Percentiles rank a stretch among this genome's conserved stretches.
Evolutionary conservation across 176 grass and related monocot species (phyloP).

Genomic region (Juncus inflexus): DNA sequence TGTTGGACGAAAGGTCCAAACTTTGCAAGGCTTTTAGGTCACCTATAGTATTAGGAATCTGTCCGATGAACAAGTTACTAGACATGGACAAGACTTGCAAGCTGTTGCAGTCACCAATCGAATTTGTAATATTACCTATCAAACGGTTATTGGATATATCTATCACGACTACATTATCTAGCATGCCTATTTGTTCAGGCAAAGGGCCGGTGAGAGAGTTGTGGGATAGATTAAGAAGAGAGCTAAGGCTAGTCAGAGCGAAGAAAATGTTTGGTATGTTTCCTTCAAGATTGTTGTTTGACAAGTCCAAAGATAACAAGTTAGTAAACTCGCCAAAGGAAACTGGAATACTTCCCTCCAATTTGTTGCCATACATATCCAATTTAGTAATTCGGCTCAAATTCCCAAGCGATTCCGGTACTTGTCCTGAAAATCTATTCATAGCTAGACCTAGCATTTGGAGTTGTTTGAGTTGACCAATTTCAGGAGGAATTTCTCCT

Average conservation of each 20-base stretch:
- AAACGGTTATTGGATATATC: conserved; percentile 37
- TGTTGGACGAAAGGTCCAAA: conserved; percentile 39
- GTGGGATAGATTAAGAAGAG: conserved; percentile 40
- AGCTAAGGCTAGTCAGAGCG: conserved; percentile 29
- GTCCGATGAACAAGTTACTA: conserved; percentile 28
- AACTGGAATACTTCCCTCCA: conserved; percentile 30
- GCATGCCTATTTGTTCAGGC: conserved; percentile 16
- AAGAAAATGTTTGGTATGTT: conserved; percentile 26
- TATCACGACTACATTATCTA: conserved; percentile 21
- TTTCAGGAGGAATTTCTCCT: conserved; percentile 33
- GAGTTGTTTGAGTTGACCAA: conserved; percentile 34
- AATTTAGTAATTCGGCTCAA: conserved; percentile 27
- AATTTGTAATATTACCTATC: conserved; percentile 23
- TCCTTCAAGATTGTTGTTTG: conserved; percentile 32
- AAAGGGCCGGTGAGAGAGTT: conserved; percentile 36
- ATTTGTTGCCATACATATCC: conserved; percentile 27
- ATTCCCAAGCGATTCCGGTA: conserved; percentile 24
- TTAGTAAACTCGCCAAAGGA: conserved; percentile 23
- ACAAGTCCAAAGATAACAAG: conserved; percentile 32
- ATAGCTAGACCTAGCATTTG: conserved; percentile 19
- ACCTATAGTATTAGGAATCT: conserved; percentile 33
- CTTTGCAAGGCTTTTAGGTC: conserved; percentile 41
- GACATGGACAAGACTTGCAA: conserved; percentile 37
- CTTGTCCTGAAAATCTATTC: conserved; percentile 31
- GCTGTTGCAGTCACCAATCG: conserved; percentile 32